phyloP scores from a whole-genome alignment of 306 rosid species.

The Geum urbanum region DNA sequence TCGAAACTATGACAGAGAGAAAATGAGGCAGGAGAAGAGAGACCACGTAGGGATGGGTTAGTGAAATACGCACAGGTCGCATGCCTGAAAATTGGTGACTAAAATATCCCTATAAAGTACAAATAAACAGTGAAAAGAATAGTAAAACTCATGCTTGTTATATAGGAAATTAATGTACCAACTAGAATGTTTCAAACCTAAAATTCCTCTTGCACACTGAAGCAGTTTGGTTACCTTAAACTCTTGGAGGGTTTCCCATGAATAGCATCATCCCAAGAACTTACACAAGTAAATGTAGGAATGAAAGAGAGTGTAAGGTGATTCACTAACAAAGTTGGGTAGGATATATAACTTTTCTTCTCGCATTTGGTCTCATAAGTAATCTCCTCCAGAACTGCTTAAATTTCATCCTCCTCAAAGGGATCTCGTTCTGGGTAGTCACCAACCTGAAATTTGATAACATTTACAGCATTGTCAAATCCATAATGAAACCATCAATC shows the following conservation, averaged over 20 bases:
- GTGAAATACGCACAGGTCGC: no score
- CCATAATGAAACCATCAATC: background rate
- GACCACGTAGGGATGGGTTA: no score
- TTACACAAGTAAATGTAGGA: background rate
- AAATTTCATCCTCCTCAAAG: constrained; percentile 84
- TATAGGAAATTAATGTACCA: background rate
- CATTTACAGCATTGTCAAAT: background rate
- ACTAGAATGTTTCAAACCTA: background rate
- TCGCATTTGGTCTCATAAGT: background rate
- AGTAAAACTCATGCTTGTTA: no score
- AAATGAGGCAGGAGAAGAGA: no score
- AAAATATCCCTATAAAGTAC: no score
- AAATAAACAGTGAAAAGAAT: no score
- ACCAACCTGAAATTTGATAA: constrained; percentile 58
- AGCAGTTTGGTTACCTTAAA: background rate
- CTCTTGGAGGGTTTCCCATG: background rate
- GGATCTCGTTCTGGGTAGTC: constrained; percentile 90
- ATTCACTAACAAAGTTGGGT: background rate
- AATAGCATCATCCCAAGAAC: background rate
- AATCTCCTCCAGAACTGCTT: constrained; percentile 17
- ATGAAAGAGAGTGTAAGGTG: background rate
- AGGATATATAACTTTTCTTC: background rate
- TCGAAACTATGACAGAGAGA: no score
- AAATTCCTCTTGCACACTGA: background rate
- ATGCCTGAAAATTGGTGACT: no score